Evolutionary conservation across 345 rosid species (phyloP), one percentile per base, ranked within the genome.

Genomic region (Pugionium dolabratum): DNA sequence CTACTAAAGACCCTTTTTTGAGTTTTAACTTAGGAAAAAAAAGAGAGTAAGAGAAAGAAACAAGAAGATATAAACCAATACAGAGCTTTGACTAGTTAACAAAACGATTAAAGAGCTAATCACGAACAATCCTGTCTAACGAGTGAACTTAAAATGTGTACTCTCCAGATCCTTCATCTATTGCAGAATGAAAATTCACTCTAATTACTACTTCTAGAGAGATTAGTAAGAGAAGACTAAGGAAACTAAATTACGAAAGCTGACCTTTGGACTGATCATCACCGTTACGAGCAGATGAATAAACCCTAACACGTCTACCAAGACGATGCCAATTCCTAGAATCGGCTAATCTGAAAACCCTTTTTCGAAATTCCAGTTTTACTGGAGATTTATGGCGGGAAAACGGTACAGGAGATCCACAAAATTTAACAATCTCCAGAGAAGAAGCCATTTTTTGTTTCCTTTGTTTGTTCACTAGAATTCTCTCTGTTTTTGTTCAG

Each of bases 261-360:
- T 79, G 75, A 78, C 98, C 94, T 66, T 82, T 85, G 43, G 76
- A 76, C 63, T 78, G 82, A 53, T 77, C 79, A 54, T 83, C 93
- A 33, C 75, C 86, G 25, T 87, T 83, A 47, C 63, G 79, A 64
- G 76, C 69, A 9, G 85, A 78, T 54, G 88, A 89, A 54, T 35
- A 54, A 55, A 86, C 78, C 72, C 67, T 75, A 63, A 75, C 48
- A 58, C 71, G 67, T 52, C 52, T 63, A 47, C 66, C 60, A 29
- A 42, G 54, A n/a, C 50, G 60, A 55, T 39, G 40, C 59, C 64
- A 76, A 18, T 63, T 56, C 52, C 39, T 56, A 26, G 52, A 76
- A 48, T 76, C 70, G 31, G 66, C 41, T 30, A 74, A 71, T 70
- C 64, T 66, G 45, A 75, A 43, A 60, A 47, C 41, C 67, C 69